Evolutionary conservation across 495 filamentous ascomycete genomes (phyloP), one percentile per base, ranked within the genome.

Genomic region (Aspergillus homomorphus): DNA sequence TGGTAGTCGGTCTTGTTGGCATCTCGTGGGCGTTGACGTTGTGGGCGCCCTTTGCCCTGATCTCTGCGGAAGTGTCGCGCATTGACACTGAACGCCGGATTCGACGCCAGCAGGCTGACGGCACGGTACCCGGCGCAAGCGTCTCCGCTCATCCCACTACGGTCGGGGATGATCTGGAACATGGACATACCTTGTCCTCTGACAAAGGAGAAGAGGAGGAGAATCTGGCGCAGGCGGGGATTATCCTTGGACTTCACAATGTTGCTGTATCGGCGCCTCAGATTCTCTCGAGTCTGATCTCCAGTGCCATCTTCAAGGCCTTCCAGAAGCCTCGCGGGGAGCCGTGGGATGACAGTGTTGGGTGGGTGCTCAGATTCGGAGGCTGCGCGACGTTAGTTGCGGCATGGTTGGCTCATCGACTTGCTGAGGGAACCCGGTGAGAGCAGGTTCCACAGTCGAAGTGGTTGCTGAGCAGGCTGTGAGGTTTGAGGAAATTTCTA

Each of bases 11-110:
- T 6, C 67, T 94, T 14, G 81, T 95, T 58, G 92, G 92, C 18
- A 84, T 96, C 55, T 88, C 87, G 14, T 96, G 92, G 92, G 90
- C 92, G 21, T 73, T 96, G 51, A 90, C 91, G 19, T 80, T 92
- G 28, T 96, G 92, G 92, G 92, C 90, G 0, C 92, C 92, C 0
- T 96, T 92, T 77, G 91, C 92, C 38, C 86, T 96, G 61, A 96
- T 96, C 65, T 88, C 87, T 50, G 87, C 89, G 33, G 92, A 96
- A 72, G 89, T 96, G 44, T 84, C 84, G 50, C 87, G 86, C 53
- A 84, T 89, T 28, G 89, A 96, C 65, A 82, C 86, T 49, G 75
- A 87, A 20, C 80, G 85, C 50, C 86, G 88, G 20, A 72, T 80
- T 19, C 77, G 75, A 43, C 72, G 78, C 16, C 76, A 67, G 15